Base-by-base conservation (phyloP, 106 monocot species). In the Apostasia shenzhenica region DNA sequence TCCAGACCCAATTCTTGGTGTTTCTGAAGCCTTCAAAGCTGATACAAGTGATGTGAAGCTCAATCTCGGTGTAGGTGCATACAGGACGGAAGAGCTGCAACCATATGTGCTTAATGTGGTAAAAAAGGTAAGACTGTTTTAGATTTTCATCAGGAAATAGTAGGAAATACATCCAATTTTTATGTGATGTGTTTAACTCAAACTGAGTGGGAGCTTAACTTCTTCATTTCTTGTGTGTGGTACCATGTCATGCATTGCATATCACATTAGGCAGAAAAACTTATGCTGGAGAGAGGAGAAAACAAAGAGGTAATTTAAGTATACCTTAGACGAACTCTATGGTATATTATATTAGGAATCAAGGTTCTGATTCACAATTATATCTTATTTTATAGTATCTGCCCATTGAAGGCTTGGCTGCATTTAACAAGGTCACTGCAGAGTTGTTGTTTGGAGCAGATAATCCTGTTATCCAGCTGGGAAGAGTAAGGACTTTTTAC, bases 21-120 rank as follows among this genome's bases (percentile, higher is more conserved):
- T 95, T 51, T 88, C 91, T 74, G 91, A 95, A 78, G 95, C 95
- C 63, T 95, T 95, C 70, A 91, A 57, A 77, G 88, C 88, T 62
- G 87, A 92, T 64, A 87, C 82, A 53, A 81, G 69, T 80, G 95
- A 92, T n/a, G 14, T 82, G 73, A 97, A 97, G 55, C 95, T 97
- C 41, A 97, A 92, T 61, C 92, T 97, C 63, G 95, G 95, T 54
- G 89, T 97, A 55, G 92, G 95, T 50, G 95, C 95, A 62, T 97
- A 97, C 53, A 78, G 92, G 61, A 99, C 97, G 2, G 97, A 99
- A 81, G 97, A 99, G 67, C 81, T 99, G 5, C 97, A 92, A 67
- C 97, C 97, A n/a, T 99, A 93, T 67, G 97, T 97, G 26, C 81
- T 99, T 42, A 85, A 87, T 83, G 97, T 99, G 37, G 97, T 99